These are phyloP conservation scores for Blastocrithidia nonstop DNA, from an alignment of 208 protist species.

Conservation along the genomic window DNA sequence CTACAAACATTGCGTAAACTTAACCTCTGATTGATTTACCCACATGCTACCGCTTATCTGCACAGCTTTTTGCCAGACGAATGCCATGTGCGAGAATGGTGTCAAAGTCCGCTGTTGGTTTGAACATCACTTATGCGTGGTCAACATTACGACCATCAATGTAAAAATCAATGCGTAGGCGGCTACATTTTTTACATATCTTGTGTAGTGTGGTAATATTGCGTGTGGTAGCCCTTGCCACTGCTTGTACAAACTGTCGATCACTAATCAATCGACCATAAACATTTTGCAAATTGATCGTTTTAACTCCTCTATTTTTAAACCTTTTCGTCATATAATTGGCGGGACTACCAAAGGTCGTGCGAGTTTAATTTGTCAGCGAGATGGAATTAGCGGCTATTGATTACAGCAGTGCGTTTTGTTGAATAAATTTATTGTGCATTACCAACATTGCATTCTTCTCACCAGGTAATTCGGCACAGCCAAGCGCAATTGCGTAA, in stretches of 20 bases:
- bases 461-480: conserved; percentile 36
- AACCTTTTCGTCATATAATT: not conserved
- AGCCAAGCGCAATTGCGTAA: conserved; percentile 22
- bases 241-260: conserved; percentile 21
- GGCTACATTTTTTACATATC: conserved; percentile 10
- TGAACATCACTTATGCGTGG: not conserved
- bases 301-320: not conserved
- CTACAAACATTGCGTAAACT: conserved; percentile 2
- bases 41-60: conserved; percentile 4
- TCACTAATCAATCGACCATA: conserved; percentile 52
- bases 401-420: conserved; percentile 1
- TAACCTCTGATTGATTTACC: conserved; percentile 3
- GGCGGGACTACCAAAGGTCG: too few species aligned
- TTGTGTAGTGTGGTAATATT: conserved; percentile 8
- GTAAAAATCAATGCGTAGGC: conserved; percentile 12
- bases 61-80: not conserved
- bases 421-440: conserved; percentile 7
- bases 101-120: conserved; percentile 8
- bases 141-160: not conserved
- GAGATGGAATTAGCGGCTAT: conserved; percentile 21
- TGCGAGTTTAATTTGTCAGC: conserved; percentile 13
- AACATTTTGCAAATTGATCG: conserved; percentile 1
- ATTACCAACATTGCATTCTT: conserved; percentile 10
- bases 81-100: conserved; percentile 2
- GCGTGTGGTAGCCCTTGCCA: conserved; percentile 5